These are phyloP conservation scores for Beauveria caledonica DNA, from an alignment of 2,329 filamentous ascomycete genomes.

Conservation along the genomic window DNA sequence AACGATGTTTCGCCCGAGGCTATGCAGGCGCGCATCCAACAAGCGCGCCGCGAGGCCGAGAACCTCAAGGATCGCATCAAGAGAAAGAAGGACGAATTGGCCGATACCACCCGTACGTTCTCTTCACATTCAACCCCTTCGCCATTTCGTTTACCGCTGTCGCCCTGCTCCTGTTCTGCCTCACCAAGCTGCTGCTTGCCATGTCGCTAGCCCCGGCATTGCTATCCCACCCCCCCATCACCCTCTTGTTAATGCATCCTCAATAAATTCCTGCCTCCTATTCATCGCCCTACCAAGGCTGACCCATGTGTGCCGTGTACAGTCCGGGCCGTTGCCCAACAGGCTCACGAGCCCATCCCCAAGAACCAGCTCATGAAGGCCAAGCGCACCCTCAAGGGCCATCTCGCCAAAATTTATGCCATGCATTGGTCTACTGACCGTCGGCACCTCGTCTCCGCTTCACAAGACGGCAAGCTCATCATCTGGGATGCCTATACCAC, in stretches of 20 bases:
- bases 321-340: conserved; percentile 90
- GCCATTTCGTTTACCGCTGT: conserved; percentile 7
- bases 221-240: neutral
- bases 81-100: conserved; percentile 99
- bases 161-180: conserved; percentile 10
- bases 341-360: conserved; percentile 85
- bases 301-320: neutral
- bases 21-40: conserved; percentile 90
- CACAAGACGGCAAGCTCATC: conserved; percentile 98
- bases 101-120: conserved; percentile 89
- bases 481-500: conserved; percentile 99
- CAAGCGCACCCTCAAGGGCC: conserved; percentile 92
- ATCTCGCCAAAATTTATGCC: conserved; percentile 98
- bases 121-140: conserved; percentile 11
- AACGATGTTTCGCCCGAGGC: conserved; percentile 61
- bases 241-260: neutral
- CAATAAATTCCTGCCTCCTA: neutral
- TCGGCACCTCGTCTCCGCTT: conserved; percentile 92
- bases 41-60: conserved; percentile 94
- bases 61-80: conserved; percentile 98
- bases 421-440: conserved; percentile 99
- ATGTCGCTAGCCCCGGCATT: neutral
- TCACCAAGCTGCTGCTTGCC: neutral
- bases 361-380: conserved; percentile 93
- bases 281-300: conserved; percentile 12